phyloP scores from a whole-genome alignment of 495 filamentous ascomycete genomes.

The Chlorociboria aeruginascens region DNA sequence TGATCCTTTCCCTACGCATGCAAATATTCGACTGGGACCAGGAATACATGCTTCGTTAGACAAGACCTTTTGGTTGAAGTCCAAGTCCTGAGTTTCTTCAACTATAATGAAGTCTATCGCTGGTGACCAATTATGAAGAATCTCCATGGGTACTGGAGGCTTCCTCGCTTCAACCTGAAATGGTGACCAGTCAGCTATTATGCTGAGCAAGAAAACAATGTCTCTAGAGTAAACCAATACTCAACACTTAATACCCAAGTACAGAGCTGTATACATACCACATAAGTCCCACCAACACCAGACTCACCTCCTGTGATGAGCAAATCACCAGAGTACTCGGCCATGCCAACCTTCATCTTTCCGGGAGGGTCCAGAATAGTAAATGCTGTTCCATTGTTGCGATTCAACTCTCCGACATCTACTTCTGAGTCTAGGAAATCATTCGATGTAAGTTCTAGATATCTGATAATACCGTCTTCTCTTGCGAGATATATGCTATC shows the following conservation, averaged over 20 bases:
- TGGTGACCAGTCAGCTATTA: constrained; percentile 19
- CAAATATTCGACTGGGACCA: constrained; percentile 41
- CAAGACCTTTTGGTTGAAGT: too few relatives aligned
- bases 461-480: constrained; percentile 66
- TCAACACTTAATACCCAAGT: not conserved
- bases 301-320: constrained; percentile 71
- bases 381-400: constrained; percentile 55
- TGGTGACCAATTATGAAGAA: constrained; percentile 78
- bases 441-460: constrained; percentile 41
- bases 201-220: constrained; percentile 1
- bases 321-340: constrained; percentile 48
- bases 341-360: not conserved
- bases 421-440: constrained; percentile 34
- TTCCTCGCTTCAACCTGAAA: constrained; percentile 27
- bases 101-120: constrained; percentile 53
- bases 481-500: constrained; percentile 71
- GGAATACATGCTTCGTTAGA: not conserved
- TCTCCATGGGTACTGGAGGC: constrained; percentile 36
- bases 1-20: constrained; percentile 43
- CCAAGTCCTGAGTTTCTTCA: constrained; percentile 1
- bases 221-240: not conserved
- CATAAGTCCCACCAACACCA: constrained; percentile 68
- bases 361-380: constrained; percentile 37
- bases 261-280: constrained; percentile 32
- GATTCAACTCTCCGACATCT: constrained; percentile 45